These are phyloP conservation scores for Thermothelomyces thermophilus DNA, from an alignment of 2,329 filamentous ascomycete species.

Conservation along the genomic window DNA sequence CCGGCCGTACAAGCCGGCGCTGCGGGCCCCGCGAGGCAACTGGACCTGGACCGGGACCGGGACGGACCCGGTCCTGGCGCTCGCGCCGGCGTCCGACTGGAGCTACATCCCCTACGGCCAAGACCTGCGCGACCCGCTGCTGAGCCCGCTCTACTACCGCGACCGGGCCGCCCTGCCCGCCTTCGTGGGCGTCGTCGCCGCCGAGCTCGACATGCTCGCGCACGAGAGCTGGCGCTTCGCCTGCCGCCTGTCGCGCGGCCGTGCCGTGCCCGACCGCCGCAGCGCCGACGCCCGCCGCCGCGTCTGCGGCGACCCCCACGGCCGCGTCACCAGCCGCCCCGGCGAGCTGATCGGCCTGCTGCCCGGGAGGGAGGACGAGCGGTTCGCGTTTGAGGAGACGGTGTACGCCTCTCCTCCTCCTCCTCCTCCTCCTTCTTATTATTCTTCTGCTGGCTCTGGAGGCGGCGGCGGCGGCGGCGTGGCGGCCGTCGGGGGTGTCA, in stretches of 20 bases:
- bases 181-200: slow-evolving; percentile 37
- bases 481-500: slow-evolving; percentile 25
- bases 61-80: slow-evolving; percentile 29
- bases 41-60: not conserved
- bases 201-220: slow-evolving; percentile 41
- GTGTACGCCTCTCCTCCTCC: too few species aligned
- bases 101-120: slow-evolving; percentile 34
- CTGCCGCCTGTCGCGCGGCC: slow-evolving; percentile 29
- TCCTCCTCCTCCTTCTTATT: too few species aligned
- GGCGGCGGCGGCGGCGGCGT: too few species aligned
- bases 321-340: not conserved
- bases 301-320: slow-evolving; percentile 14
- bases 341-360: slow-evolving; percentile 15
- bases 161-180: slow-evolving; percentile 32
- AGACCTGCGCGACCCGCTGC: slow-evolving; percentile 34
- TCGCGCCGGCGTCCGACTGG: slow-evolving; percentile 36
- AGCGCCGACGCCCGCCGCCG: slow-evolving; percentile 8
- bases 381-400: slow-evolving; percentile 28
- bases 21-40: slow-evolving; percentile 25
- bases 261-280: slow-evolving; percentile 15
- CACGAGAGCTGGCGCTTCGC: slow-evolving; percentile 37
- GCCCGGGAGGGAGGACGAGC: slow-evolving; percentile 21
- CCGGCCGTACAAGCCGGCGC: slow-evolving; percentile 32
- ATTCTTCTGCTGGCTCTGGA: too few species aligned
- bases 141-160: slow-evolving; percentile 34